Evolutionary conservation across 192 early-diverging fungal species (phyloP), one percentile per base, ranked within the genome.

Genomic region (Thamnidium elegans): DNA sequence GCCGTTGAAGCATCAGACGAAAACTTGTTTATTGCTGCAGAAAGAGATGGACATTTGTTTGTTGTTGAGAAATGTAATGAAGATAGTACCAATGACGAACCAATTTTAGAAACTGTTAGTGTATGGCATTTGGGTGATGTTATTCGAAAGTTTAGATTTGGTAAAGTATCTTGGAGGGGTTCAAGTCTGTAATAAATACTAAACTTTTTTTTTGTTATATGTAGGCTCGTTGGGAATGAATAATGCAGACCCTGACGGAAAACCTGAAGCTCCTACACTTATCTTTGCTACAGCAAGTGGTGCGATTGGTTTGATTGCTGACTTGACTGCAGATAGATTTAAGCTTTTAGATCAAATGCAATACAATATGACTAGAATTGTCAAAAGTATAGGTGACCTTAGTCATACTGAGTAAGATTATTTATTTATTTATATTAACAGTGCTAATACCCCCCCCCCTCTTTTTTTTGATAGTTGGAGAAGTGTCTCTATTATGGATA

Each of bases 241-340:
- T 39, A 70, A 46, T 43, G 17, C 66, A 3, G 74, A 89, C 7
- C 76, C 86, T 3, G 88, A 90, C 17, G 62, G 76, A 15, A 83
- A 87, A 56, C 82, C 80, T 11, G 79, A 78, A 9, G 34, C 14
- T 3, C 81, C 87, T 1, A 44, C 58, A 6, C 73, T 95, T 54
- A 59, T 98, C 3, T 97, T 79, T 68, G 89, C 83, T 43, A 94
- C 94, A 15, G 78, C 87, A 17, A 86, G 81, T 23, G 96, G 96
- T 13, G 81, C 80, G 0, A 77, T 98, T 55, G 94, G 96, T 23
- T 81, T 93, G 4, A 71, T 97, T 34, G 84, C 90, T 1, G 81
- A 83, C 9, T 69, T 97, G 3, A 82, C 86, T n/a, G 71, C 79
- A 55, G 84, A 81, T 23, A 75, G 73, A 55, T 86, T 86, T 60